phyloP scores from a whole-genome alignment of 805 yeast species.

The Schizosaccharomyces lindneri region DNA sequence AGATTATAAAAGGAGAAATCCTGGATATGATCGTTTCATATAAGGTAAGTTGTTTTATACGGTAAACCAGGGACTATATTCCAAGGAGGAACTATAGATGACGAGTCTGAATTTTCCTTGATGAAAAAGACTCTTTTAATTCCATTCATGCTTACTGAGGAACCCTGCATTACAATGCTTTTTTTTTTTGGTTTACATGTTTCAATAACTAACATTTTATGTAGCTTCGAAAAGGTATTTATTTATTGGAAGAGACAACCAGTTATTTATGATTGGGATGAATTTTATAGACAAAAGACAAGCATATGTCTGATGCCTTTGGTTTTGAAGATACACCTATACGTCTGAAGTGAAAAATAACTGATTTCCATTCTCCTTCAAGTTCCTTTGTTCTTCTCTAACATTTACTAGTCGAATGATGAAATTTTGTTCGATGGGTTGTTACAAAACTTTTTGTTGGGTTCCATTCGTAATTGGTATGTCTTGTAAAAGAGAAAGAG shows the following conservation, averaged over 20 bases:
- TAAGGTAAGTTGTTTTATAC: neutral
- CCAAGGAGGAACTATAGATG: neutral
- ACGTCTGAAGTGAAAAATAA: neutral
- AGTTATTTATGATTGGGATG: neutral
- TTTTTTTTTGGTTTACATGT: no score
- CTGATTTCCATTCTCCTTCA: neutral
- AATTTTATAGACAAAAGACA: neutral
- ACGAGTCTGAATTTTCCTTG: neutral
- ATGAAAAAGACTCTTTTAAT: neutral
- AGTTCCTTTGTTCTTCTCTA: neutral
- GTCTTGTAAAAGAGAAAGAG: neutral
- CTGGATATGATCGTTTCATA: neutral
- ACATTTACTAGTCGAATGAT: neutral
- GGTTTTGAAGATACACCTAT: neutral
- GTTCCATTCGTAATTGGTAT: neutral
- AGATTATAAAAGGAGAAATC: neutral
- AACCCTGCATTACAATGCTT: neutral
- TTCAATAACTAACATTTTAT: neutral
- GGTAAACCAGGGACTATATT: neutral
- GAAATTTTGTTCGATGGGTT: neutral
- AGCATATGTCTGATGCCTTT: constrained; percentile 1
- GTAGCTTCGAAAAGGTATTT: neutral
- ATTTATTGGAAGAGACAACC: neutral
- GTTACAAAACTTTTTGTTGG: neutral
- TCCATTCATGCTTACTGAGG: constrained; percentile 1